phyloP scores from a whole-genome alignment of 1,139 yeast species.

The Saccharomyces hybrid region DNA sequence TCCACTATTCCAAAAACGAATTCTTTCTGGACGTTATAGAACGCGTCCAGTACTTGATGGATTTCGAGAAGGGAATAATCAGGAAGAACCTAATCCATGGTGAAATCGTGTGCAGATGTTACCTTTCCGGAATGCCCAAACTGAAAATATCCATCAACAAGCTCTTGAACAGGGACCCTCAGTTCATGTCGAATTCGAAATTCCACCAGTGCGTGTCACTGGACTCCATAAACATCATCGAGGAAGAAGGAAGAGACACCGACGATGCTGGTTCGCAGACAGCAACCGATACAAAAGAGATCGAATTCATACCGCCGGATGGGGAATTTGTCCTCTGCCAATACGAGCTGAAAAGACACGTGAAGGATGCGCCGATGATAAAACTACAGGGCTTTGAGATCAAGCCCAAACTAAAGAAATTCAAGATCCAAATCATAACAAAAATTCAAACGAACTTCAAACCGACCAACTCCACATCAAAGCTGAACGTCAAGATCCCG shows the following conservation, averaged over 20 bases:
- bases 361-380: slow-evolving; percentile 37
- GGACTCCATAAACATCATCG: slow-evolving; percentile 39
- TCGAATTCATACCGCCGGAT: slow-evolving; percentile 73
- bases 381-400: slow-evolving; percentile 25
- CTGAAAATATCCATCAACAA: slow-evolving; percentile 63
- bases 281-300: slow-evolving; percentile 39
- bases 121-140: slow-evolving; percentile 72
- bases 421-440: slow-evolving; percentile 27
- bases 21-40: slow-evolving; percentile 71
- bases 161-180: slow-evolving; percentile 40
- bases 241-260: background rate
- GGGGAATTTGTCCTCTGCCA: slow-evolving; percentile 60
- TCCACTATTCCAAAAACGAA: slow-evolving; percentile 69
- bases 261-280: background rate
- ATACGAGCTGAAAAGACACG: slow-evolving; percentile 34
- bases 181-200: slow-evolving; percentile 42
- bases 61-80: slow-evolving; percentile 46
- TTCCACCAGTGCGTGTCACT: slow-evolving; percentile 78
- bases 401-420: slow-evolving; percentile 24
- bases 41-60: slow-evolving; percentile 54
- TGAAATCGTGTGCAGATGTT: slow-evolving; percentile 55
- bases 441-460: slow-evolving; percentile 52
- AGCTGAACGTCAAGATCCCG: slow-evolving; percentile 54
- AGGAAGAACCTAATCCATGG: slow-evolving; percentile 60
- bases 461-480: slow-evolving; percentile 52